Conservation (phyloP, 139 green algal species). For the Microglena sp. region DNA sequence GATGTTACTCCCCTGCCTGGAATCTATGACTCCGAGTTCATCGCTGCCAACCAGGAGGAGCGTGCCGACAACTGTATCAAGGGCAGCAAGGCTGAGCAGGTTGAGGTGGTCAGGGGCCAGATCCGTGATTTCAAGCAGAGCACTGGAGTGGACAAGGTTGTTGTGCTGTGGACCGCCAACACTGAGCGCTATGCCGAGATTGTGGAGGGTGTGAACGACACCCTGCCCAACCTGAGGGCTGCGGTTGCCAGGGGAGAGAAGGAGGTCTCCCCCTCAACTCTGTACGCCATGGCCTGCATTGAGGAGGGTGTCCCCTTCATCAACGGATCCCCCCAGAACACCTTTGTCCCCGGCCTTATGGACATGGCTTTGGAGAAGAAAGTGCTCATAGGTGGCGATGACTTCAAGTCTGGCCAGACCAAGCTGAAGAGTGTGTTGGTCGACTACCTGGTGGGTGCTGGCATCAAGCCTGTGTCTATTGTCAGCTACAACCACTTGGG, state of each 20-base stretch:
- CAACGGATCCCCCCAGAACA: constrained; percentile 95
- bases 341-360: constrained; percentile 81
- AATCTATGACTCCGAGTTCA: constrained; percentile 94
- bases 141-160: constrained; percentile 47
- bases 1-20: constrained; percentile 83
- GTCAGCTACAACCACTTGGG: constrained; percentile 99
- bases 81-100: constrained; percentile 77
- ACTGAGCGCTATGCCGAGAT: constrained; percentile 93
- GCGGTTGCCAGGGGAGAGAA: constrained; percentile 72
- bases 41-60: constrained; percentile 91
- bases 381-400: constrained; percentile 93
- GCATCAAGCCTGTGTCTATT: constrained; percentile 95
- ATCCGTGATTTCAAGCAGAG: constrained; percentile 82
- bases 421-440: constrained; percentile 99
- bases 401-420: constrained; percentile 97
- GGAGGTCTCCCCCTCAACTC: constrained; percentile 90
- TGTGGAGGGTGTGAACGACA: constrained; percentile 91
- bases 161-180: constrained; percentile 99
- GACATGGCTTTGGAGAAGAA: constrained; percentile 60
- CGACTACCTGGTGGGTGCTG: constrained; percentile 93
- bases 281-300: constrained; percentile 89
- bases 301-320: constrained; percentile 93
- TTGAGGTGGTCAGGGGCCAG: constrained; percentile 78
- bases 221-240: constrained; percentile 79
- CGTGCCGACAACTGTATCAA: constrained; percentile 93